A percentile compares a stretch with the other conserved stretches of the same genome.
Evolutionary conservation across 2,329 filamentous ascomycete species (phyloP).

Genomic region (Fusarium clavum): DNA sequence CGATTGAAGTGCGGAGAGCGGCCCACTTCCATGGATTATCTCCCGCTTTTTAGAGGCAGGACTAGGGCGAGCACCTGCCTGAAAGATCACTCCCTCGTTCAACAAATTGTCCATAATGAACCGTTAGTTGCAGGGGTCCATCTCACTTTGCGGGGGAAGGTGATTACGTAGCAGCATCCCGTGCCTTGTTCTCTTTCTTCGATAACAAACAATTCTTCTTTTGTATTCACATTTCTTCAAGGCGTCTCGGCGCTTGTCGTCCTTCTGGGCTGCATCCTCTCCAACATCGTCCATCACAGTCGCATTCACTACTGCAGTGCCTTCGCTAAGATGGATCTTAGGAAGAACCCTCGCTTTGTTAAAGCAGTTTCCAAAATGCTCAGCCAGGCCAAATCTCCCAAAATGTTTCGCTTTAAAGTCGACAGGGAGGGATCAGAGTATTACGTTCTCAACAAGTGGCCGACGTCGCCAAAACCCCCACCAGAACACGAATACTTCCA

Average conservation of each 20-base stretch:
- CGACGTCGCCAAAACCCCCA: conserved; percentile 17
- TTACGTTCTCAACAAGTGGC: conserved; percentile 44
- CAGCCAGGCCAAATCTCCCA: conserved; percentile 14
- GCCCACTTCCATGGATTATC: conserved; percentile 8
- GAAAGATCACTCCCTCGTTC: conserved; percentile 4
- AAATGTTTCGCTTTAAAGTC: conserved; percentile 38
- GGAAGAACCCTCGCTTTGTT: conserved; percentile 12
- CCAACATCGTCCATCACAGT: not conserved
- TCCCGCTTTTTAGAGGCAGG: conserved; percentile 20
- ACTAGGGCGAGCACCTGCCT: conserved; percentile 23
- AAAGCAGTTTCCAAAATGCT: conserved; percentile 6
- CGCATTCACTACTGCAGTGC: not conserved
- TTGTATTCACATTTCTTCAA: not conserved
- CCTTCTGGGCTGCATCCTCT: not conserved
- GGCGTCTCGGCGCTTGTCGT: not conserved
- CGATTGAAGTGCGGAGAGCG: conserved; percentile 13
- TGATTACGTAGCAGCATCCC: conserved; percentile 21
- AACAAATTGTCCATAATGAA: not conserved
- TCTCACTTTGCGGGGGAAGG: conserved; percentile 33
- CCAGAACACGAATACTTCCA: conserved; percentile 51
- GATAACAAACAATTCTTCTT: not conserved
- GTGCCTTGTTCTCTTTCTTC: conserved; percentile 1
- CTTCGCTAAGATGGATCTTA: conserved; percentile 28
- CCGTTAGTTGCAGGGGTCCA: conserved; percentile 23
- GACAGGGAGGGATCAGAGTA: conserved; percentile 43